Evolutionary conservation across 768 basidiomycete species (phyloP).

Genomic region (Mycena belliarum): DNA sequence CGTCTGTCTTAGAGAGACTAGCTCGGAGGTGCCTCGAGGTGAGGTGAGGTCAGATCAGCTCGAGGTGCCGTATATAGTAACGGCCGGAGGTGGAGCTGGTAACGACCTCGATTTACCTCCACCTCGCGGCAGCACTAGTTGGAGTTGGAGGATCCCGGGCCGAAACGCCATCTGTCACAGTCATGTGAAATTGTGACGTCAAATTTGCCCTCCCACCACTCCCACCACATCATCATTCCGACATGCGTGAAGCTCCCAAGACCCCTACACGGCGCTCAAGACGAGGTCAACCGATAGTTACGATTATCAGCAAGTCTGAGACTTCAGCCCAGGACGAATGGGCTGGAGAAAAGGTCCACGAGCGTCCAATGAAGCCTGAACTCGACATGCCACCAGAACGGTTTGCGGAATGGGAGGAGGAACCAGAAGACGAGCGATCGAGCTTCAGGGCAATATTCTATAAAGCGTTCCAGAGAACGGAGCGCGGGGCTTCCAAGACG

Average conservation of each 20-base stretch:
- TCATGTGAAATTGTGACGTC: too few species aligned
- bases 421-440: slow-evolving; percentile 5
- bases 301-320: background rate
- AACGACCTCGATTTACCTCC: too few species aligned
- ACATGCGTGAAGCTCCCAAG: slow-evolving; percentile 8
- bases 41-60: too few species aligned
- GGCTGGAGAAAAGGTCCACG: slow-evolving; percentile 1
- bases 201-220: too few species aligned
- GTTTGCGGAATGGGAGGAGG: slow-evolving; percentile 1
- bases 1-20: too few species aligned
- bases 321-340: slow-evolving; percentile 1
- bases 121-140: too few species aligned
- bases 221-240: too few species aligned
- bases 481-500: slow-evolving; percentile 16
- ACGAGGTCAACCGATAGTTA: slow-evolving; percentile 17
- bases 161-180: too few species aligned
- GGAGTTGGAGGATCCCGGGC: too few species aligned
- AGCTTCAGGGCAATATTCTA: slow-evolving; percentile 8
- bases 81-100: too few species aligned
- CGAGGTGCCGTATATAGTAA: too few species aligned
- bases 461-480: slow-evolving; percentile 18
- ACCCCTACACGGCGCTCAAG: slow-evolving; percentile 16
- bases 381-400: slow-evolving; percentile 14
- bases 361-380: slow-evolving; percentile 7
- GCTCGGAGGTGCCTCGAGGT: too few species aligned